Evolutionary conservation across 164 flowering plant genomes (phyloP).

Genomic region (Piper longum): DNA sequence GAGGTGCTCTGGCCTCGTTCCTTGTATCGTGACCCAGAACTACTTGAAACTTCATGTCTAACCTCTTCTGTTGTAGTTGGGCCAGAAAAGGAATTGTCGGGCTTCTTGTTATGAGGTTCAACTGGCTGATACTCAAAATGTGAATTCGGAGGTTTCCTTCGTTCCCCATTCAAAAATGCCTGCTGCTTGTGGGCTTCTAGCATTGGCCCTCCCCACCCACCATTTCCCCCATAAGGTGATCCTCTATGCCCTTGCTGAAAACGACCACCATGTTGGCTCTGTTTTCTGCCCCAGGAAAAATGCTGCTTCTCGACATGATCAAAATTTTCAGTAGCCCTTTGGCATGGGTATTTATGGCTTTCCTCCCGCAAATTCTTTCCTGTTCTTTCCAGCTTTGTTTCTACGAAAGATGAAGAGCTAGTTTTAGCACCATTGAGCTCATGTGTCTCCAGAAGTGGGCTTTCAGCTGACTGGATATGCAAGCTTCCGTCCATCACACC

Average conservation of each 20-base stretch:
- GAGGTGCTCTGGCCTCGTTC: slow-evolving; percentile 52
- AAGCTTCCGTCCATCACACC: slow-evolving; percentile 21
- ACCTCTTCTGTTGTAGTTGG: slow-evolving; percentile 10
- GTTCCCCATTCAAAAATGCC: slow-evolving; percentile 32
- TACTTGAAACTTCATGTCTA: slow-evolving; percentile 19
- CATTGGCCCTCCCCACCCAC: slow-evolving; percentile 34
- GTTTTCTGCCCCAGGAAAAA: slow-evolving; percentile 30
- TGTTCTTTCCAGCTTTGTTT: slow-evolving; percentile 28
- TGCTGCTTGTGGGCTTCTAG: slow-evolving; percentile 34
- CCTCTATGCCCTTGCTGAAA: slow-evolving; percentile 30
- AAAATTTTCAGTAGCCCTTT: slow-evolving; percentile 15
- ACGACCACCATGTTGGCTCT: slow-evolving; percentile 37
- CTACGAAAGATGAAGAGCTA: slow-evolving; percentile 15
- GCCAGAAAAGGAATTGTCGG: slow-evolving; percentile 6
- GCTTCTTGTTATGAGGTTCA: slow-evolving; percentile 26
- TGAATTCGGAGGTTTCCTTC: slow-evolving; percentile 28
- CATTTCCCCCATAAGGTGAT: slow-evolving; percentile 25
- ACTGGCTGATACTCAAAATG: slow-evolving; percentile 78
- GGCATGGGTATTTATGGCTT: slow-evolving; percentile 13
- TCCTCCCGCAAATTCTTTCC: slow-evolving; percentile 13
- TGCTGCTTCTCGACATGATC: slow-evolving; percentile 26
- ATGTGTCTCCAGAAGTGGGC: slow-evolving; percentile 12
- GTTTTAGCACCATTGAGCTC: slow-evolving; percentile 13
- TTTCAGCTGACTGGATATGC: slow-evolving; percentile 8
- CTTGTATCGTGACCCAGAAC: slow-evolving; percentile 25